Evolutionary conservation across 164 flowering plant species (phyloP), one percentile per base, ranked within the genome.

Genomic region (Liquidambar formosana): DNA sequence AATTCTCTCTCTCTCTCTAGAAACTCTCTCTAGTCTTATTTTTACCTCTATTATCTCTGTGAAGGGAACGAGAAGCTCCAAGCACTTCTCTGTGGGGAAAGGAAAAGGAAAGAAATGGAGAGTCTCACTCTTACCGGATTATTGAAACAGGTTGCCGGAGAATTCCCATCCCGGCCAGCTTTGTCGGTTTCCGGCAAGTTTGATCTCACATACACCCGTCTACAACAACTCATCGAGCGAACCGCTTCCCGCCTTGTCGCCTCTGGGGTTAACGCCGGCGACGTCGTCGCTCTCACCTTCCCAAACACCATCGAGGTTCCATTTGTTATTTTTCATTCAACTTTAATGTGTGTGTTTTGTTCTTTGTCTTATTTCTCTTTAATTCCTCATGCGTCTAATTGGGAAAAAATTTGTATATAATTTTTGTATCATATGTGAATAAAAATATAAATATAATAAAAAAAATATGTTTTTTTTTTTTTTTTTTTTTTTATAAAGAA

Each of bases 281-380:
- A 93, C 53, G 92, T 89, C 73, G 86, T 95, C 58, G 97, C 97
- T n/a, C 96, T 95, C 67, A 90, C 93, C 46, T 95, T 91, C 69
- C 94, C 93, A 5, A 95, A 93, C 76, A 79, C 94, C 68, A 76
- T 84, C 66, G 99, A 95, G 94, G 99, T 89, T 33, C 2, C n/a
- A 15, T 65, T 25, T 10, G 38, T 26, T 19, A 11, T 61, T 54
- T 10, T 53, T 26, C 22, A 18, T 67, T 25, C 12, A 4, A 4
- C 0, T 10, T 28, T 27, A 1, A 16, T 63, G 10, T 47, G 53
- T 46, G 4, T 33, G 2, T 33, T 6, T 33, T 33, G 2, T 33
- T 33, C 6, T 33, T 33, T 33, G 41, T 33, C 41, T 33, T 2
- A 6, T 33, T 6, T 2, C 41, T 33, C 4, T 33, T 33, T 33